Evolutionary conservation across 202 grass and related monocot genomes (phyloP).

Genomic region (Hordeum pubiflorum): DNA sequence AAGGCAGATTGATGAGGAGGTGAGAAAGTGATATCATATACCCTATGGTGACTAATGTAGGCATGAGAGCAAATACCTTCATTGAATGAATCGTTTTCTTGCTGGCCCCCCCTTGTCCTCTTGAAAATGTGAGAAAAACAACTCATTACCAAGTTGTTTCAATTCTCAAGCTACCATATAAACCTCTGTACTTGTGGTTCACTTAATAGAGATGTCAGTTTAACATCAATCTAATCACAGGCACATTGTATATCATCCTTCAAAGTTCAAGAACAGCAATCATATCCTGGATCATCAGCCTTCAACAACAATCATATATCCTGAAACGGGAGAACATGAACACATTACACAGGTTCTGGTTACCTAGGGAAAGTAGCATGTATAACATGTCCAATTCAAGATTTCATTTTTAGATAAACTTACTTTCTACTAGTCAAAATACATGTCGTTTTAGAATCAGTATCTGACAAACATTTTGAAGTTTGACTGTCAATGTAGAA

Average conservation of each 20-base stretch:
- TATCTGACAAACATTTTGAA: background rate
- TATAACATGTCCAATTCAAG: background rate
- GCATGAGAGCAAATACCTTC: constrained; percentile 36
- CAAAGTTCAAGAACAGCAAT: constrained; percentile 7
- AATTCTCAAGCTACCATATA: background rate
- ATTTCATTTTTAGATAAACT: background rate
- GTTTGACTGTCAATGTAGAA: background rate
- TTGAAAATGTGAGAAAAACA: constrained; percentile 61
- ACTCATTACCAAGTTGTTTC: constrained; percentile 40
- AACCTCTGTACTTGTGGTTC: background rate
- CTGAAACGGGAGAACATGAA: constrained; percentile 9
- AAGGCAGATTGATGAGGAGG: background rate
- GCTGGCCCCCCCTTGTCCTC: constrained; percentile 11
- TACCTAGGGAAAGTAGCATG: background rate
- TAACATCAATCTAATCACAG: background rate
- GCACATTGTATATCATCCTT: background rate
- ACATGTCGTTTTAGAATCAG: background rate
- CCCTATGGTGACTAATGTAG: background rate
- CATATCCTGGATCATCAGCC: constrained; percentile 7
- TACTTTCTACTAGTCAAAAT: background rate
- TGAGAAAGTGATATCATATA: background rate
- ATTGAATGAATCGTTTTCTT: background rate
- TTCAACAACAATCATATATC: constrained; percentile 7
- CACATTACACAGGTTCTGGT: background rate
- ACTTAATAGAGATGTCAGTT: constrained; percentile 22